Conservation (phyloP, 805 yeast species). For the Brettanomyces custersianus region DNA sequence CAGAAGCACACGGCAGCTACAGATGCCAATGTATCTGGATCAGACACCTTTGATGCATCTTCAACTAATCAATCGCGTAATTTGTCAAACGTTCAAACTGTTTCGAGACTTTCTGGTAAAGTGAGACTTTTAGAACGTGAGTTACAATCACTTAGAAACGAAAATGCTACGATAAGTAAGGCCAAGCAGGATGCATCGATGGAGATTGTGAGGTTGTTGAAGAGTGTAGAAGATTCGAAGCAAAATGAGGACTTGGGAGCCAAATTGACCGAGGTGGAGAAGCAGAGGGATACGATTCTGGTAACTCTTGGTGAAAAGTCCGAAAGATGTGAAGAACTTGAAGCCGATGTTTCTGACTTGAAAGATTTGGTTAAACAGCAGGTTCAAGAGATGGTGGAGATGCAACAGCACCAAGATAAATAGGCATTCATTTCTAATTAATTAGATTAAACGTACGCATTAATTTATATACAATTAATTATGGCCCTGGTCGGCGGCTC, state of each 20-base stretch:
- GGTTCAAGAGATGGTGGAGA: constrained; percentile 74
- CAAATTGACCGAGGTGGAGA: constrained; percentile 11
- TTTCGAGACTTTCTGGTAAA: constrained; percentile 67
- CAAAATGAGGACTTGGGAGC: constrained; percentile 19
- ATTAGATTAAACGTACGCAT: background rate
- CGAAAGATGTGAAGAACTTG: constrained; percentile 76
- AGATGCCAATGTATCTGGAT: background rate
- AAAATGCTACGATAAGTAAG: constrained; percentile 38
- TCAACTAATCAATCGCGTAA: constrained; percentile 5
- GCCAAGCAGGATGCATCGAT: constrained; percentile 62
- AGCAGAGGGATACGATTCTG: constrained; percentile 38
- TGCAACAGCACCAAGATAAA: constrained; percentile 33
- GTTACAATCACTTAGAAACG: constrained; percentile 53
- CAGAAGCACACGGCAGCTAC: background rate
- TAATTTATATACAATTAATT: constrained; percentile 16
- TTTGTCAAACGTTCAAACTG: constrained; percentile 43
- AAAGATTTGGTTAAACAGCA: constrained; percentile 78
- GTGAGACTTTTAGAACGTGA: constrained; percentile 79
- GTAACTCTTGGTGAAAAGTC: constrained; percentile 79
- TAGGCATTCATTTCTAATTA: background rate
- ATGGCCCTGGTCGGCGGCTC: constrained; percentile 62
- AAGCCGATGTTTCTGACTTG: constrained; percentile 81
- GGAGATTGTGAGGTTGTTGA: constrained; percentile 54
- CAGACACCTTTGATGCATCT: background rate
- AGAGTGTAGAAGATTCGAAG: constrained; percentile 41